These are phyloP conservation scores for Ceratocystis lukuohia DNA, from an alignment of 2,329 filamentous ascomycete species.

Conservation along the genomic window DNA sequence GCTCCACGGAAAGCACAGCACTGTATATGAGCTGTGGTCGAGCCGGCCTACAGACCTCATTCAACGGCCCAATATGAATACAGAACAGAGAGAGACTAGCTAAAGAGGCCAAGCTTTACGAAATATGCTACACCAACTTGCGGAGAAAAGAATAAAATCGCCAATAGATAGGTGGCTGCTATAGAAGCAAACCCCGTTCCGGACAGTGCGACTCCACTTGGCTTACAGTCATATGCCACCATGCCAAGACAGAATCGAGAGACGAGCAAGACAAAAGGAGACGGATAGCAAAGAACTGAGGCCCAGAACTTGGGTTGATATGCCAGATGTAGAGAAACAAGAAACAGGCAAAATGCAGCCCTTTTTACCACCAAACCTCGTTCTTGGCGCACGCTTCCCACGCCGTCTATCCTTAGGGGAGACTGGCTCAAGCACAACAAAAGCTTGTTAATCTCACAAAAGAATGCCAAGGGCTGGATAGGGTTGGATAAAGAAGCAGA, in stretches of 20 bases:
- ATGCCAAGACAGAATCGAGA: background rate
- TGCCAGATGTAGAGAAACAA: background rate
- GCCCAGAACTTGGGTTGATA: background rate
- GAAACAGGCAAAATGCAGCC: background rate
- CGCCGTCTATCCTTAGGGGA: background rate
- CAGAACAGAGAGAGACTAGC: background rate
- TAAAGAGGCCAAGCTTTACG: background rate
- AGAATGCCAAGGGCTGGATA: background rate
- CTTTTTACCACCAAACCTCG: background rate
- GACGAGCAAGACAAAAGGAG: background rate
- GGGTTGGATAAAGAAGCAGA: background rate
- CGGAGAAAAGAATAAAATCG: background rate
- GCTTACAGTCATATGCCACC: background rate
- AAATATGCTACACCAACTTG: background rate
- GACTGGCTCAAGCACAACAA: background rate
- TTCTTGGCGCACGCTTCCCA: background rate
- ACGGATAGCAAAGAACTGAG: background rate
- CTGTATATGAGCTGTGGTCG: too few relatives aligned
- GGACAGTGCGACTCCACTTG: background rate
- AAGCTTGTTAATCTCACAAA: background rate
- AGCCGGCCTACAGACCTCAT: too few relatives aligned
- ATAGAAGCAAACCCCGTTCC: background rate
- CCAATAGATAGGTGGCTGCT: background rate
- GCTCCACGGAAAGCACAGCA: too few relatives aligned
- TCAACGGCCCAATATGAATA: background rate